These are phyloP conservation scores for Gamsiella multidivaricata DNA, from an alignment of 192 early-diverging fungal species.

Conservation along the genomic window DNA sequence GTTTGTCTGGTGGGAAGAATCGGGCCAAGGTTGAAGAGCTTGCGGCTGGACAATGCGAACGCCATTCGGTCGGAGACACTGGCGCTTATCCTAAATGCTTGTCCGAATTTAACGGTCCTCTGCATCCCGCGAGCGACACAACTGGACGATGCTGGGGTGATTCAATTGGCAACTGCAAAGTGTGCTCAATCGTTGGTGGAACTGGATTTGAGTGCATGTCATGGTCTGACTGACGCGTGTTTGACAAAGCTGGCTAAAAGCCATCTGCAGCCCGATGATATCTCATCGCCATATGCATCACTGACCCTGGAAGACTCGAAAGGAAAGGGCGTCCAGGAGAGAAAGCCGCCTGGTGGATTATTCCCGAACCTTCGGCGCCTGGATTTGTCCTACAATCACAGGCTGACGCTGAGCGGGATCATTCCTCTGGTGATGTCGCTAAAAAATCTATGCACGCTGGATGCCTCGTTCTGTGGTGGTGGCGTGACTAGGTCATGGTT, in stretches of 20 bases:
- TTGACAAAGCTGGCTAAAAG: slow-evolving; percentile 17
- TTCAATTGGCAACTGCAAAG: slow-evolving; percentile 20
- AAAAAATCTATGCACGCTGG: slow-evolving; percentile 36
- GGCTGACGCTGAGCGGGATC: slow-evolving; percentile 34
- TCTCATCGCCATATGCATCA: neutral
- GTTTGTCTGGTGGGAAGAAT: slow-evolving; percentile 23
- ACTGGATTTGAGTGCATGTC: slow-evolving; percentile 39
- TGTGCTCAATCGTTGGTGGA: slow-evolving; percentile 28
- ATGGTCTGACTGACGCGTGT: slow-evolving; percentile 24
- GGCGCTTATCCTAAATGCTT: slow-evolving; percentile 17
- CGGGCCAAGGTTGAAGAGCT: slow-evolving; percentile 7
- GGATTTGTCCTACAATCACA: slow-evolving; percentile 49
- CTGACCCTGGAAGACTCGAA: neutral
- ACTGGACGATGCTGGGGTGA: slow-evolving; percentile 24
- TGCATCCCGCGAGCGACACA: slow-evolving; percentile 38
- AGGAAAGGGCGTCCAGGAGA: slow-evolving; percentile 14
- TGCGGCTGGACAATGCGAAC: slow-evolving; percentile 29
- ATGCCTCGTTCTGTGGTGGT: slow-evolving; percentile 46
- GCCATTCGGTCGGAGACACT: slow-evolving; percentile 28
- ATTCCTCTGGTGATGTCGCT: slow-evolving; percentile 46
- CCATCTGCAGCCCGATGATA: neutral
- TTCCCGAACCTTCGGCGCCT: slow-evolving; percentile 37
- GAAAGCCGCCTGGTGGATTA: neutral
- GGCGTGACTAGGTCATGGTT: slow-evolving; percentile 39
- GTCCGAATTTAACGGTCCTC: slow-evolving; percentile 24